Conservation (phyloP, 1,139 yeast species). For the Saccharomyces hybrid region DNA sequence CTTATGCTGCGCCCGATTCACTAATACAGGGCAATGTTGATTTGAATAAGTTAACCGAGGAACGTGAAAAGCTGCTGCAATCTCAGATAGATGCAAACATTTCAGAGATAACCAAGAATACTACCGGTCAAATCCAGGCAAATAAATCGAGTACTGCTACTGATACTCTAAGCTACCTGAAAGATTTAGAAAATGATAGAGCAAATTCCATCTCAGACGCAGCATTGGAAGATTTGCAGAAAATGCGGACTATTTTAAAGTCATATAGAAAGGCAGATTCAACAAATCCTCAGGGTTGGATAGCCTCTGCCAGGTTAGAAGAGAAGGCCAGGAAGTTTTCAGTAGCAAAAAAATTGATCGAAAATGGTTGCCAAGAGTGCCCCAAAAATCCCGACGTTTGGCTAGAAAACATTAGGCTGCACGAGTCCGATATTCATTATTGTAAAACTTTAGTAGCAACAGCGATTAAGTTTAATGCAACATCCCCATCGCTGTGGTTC, state of each 20-base stretch:
- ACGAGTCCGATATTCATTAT: constrained; percentile 40
- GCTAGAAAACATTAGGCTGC: constrained; percentile 70
- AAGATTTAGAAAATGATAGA: constrained; percentile 29
- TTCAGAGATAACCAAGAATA: constrained; percentile 8
- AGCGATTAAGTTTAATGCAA: constrained; percentile 52
- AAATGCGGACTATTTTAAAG: constrained; percentile 52
- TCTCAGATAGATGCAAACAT: constrained; percentile 35
- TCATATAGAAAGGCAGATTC: constrained; percentile 73
- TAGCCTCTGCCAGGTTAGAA: constrained; percentile 78
- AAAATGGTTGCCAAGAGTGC: constrained; percentile 64
- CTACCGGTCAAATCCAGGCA: neutral
- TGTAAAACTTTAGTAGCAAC: constrained; percentile 56
- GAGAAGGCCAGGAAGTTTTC: constrained; percentile 50
- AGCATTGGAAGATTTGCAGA: constrained; percentile 41
- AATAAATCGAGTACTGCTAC: constrained; percentile 19
- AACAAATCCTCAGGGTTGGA: constrained; percentile 71
- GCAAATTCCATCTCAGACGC: neutral
- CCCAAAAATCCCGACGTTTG: constrained; percentile 69
- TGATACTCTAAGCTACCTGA: constrained; percentile 35
- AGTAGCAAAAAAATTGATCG: constrained; percentile 54
- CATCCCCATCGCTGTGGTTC: constrained; percentile 62
- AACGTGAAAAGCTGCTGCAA: constrained; percentile 31
- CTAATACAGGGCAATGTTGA: constrained; percentile 36
- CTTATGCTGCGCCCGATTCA: constrained; percentile 79
- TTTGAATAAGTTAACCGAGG: constrained; percentile 33